Base-by-base conservation (phyloP, 2,329 filamentous ascomycete genomes). In the Ascochyta clinopodiicola region DNA sequence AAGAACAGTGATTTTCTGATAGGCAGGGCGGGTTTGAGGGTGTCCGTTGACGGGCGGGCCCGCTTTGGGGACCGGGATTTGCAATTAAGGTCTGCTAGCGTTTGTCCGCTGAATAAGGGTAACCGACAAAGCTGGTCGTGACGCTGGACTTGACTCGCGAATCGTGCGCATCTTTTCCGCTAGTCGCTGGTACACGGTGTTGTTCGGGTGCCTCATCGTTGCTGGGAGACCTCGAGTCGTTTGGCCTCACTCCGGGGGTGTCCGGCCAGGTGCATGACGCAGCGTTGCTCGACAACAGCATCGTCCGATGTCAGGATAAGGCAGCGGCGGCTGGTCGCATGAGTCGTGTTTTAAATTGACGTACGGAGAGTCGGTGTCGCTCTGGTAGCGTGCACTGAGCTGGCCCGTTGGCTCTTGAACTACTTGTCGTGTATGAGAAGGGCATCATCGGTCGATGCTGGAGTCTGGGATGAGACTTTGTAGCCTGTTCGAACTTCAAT, bases 11-110 rank as follows among this genome's bases (percentile, higher is more conserved):
- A 8, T 8, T 39, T 39, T 49, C 22, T 45, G 51, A 55, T 48
- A 55, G 40, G 29, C 45, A 36, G 44, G 34, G 27, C 35, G 32
- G 22, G 8, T 49, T 45, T 29, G 34, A 40, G 27, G 39, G 19
- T 37, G 17, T 19, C 51, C 39, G 27, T 34, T 38, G 39, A 54
- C 51, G 51, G 51, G n/a, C 31, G 29, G 43, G 35, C 45, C 51
- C 51, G 51, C 51, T 55, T 44, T 55, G 44, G 51, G 44, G 29
- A 24, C 38, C 22, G 40, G 25, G 45, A 49, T 22, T 37, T 35
- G 27, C 31, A 27, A 21, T 32, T 29, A 29, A 38, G 38, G 29
- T 44, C 39, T 44, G 21, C 39, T 54, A 54, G 51, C 22, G 44
- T 35, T 39, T 13, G 27, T 35, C 6, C 24, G 31, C 24, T 34